phyloP scores from a whole-genome alignment of 176 grass and related monocot genomes.

The Urochloa ruziziensis region DNA sequence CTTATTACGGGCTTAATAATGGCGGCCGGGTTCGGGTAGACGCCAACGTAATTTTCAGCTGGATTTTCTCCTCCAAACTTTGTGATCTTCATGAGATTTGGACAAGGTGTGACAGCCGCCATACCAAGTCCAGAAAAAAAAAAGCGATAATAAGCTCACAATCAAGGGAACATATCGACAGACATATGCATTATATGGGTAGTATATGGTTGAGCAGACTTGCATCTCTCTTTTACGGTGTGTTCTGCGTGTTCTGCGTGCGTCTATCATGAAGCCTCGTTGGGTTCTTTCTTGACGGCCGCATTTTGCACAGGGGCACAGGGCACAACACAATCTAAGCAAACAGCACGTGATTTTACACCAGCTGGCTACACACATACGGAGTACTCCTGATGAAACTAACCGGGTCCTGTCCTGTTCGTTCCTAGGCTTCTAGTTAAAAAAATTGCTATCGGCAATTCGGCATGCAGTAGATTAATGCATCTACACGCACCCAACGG shows the following conservation, averaged over 20 bases:
- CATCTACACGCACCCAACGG: not conserved
- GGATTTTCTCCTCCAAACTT: no score
- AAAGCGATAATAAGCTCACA: no score
- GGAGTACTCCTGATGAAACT: not conserved
- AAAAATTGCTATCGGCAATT: not conserved
- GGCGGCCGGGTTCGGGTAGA: no score
- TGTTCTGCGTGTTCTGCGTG: not conserved
- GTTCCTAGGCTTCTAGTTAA: not conserved
- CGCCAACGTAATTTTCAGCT: no score
- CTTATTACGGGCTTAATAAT: no score
- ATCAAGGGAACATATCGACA: no score
- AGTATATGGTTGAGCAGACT: not conserved
- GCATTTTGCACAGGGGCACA: not conserved
- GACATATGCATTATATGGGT: no score
- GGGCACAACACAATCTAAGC: not conserved
- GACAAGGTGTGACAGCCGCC: no score
- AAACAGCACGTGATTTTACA: not conserved
- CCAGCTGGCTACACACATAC: no score
- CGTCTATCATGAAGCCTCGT: not conserved
- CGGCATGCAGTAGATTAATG: not conserved
- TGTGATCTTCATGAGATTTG: no score
- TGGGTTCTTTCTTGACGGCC: not conserved
- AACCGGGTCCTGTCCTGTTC: not conserved
- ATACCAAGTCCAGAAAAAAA: no score
- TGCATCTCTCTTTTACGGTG: not conserved